These are phyloP conservation scores for Xylariaceae sp. DNA, from an alignment of 2,329 filamentous ascomycete species.

Conservation along the genomic window DNA sequence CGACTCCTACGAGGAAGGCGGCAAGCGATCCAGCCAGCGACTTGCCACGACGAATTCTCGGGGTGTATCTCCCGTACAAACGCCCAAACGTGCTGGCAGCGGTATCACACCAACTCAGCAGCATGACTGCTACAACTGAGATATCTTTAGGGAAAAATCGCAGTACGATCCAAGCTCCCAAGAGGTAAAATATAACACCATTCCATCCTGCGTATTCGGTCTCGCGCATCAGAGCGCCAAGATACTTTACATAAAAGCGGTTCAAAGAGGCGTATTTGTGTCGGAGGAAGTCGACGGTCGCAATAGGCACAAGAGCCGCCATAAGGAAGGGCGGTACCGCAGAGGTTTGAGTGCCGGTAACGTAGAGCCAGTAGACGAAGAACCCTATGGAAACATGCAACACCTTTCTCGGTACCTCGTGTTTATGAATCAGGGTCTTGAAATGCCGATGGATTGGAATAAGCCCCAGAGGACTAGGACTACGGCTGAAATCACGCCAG, in stretches of 20 bases:
- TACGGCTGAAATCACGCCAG: conserved; percentile 88
- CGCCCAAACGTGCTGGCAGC: conserved; percentile 94
- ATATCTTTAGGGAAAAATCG: conserved; percentile 92
- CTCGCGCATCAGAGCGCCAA: conserved; percentile 96
- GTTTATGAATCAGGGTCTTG: conserved; percentile 89
- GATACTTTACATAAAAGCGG: conserved; percentile 78
- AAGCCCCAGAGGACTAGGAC: conserved; percentile 88
- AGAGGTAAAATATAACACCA: conserved; percentile 94
- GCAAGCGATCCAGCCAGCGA: conserved; percentile 88
- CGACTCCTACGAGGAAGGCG: conserved; percentile 81
- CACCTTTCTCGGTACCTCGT: conserved; percentile 93
- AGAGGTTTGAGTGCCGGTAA: conserved; percentile 74
- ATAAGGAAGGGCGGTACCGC: conserved; percentile 86
- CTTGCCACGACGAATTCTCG: conserved; percentile 83
- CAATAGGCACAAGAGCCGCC: conserved; percentile 80
- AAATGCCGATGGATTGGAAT: conserved; percentile 96
- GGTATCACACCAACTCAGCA: conserved; percentile 97
- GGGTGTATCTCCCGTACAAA: conserved; percentile 87
- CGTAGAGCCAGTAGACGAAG: conserved; percentile 85
- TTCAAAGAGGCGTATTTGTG: conserved; percentile 85
- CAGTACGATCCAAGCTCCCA: conserved; percentile 87
- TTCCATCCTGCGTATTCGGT: conserved; percentile 94
- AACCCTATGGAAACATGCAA: conserved; percentile 98
- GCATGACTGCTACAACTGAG: conserved; percentile 83
- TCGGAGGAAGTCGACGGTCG: conserved; percentile 79